Base-by-base conservation (phyloP, 2,329 filamentous ascomycete species). In the Ophiostoma sp. region DNA sequence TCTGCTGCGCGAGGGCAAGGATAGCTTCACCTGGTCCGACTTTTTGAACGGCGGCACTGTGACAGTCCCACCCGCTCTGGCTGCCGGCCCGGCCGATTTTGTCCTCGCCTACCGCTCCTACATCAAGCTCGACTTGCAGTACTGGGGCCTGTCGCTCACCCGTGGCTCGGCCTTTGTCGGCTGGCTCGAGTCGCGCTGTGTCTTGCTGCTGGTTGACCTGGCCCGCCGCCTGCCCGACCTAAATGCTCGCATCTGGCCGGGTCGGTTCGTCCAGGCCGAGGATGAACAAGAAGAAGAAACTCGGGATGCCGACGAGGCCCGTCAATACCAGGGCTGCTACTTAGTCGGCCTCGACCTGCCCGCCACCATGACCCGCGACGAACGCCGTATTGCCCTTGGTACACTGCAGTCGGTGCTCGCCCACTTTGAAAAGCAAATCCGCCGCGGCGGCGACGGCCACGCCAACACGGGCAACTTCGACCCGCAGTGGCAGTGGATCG, bases 161-260 rank as follows among this genome's bases (percentile, higher is more conserved):
- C 88, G 86, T 71, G 87, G 88, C 0, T 86, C 85, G 25, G 82
- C 83, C 15, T 85, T 91, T 66, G 81, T 91, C 0, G 88, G 88
- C 12, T 92, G 90, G 90, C 79, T 92, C 1, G 90, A 92, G 77
- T 90, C 88, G 8, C 84, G 87, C 72, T 89, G 86, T 72, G 83
- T 89, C 1, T 81, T 84, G 73, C 81, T 92, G 45, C 83, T 92
- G 25, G 86, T 88, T 74, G 89, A 91, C 74, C 80, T 92, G 22
- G 82, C 87, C 74, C 85, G 85, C 66, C 84, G 84, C 15, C 79
- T 89, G 19, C 86, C 87, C 0, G 79, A 82, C 1, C 77, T 91
- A 3, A 81, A 86, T 64, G 84, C 87, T 1, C 85, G 88, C 25
- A 88, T 92, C 28, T 92, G 90, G 90, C 90, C 90, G 1, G 86